Conservation (phyloP, 805 yeast genomes). For the Jamesozyma rosinii region DNA sequence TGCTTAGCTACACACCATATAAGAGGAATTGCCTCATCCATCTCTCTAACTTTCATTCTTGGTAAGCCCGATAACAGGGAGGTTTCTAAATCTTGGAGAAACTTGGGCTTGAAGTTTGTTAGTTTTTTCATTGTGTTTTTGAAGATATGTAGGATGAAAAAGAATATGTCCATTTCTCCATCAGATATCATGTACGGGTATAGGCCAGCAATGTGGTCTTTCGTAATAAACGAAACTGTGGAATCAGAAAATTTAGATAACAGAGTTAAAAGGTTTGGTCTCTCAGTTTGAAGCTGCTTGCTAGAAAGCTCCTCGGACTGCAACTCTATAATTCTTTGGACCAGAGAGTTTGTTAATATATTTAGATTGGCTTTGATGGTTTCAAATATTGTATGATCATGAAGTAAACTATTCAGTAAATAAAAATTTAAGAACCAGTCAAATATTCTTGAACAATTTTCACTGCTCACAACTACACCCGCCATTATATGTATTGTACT, state of each 20-base stretch:
- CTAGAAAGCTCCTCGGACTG: constrained; percentile 26
- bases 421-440: constrained; percentile 40
- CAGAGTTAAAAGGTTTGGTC: constrained; percentile 20
- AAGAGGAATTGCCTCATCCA: constrained; percentile 68
- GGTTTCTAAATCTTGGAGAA: constrained; percentile 41
- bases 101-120: constrained; percentile 40
- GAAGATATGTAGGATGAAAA: constrained; percentile 47
- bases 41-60: constrained; percentile 48
- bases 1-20: constrained; percentile 47
- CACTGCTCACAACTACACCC: constrained; percentile 31
- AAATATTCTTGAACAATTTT: constrained; percentile 37
- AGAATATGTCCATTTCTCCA: constrained; percentile 33
- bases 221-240: constrained; percentile 45
- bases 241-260: constrained; percentile 49
- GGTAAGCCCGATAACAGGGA: constrained; percentile 50
- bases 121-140: constrained; percentile 39
- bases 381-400: constrained; percentile 6
- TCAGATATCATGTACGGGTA: constrained; percentile 55
- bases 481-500: constrained; percentile 31
- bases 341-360: constrained; percentile 17
- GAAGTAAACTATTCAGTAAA: constrained; percentile 30
- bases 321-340: constrained; percentile 20
- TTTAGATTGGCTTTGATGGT: constrained; percentile 10
- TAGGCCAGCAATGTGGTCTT: constrained; percentile 57
- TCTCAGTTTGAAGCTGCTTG: background rate